Evolutionary conservation across 495 filamentous ascomycete genomes (phyloP).

Genomic region (Penicillium taxi): DNA sequence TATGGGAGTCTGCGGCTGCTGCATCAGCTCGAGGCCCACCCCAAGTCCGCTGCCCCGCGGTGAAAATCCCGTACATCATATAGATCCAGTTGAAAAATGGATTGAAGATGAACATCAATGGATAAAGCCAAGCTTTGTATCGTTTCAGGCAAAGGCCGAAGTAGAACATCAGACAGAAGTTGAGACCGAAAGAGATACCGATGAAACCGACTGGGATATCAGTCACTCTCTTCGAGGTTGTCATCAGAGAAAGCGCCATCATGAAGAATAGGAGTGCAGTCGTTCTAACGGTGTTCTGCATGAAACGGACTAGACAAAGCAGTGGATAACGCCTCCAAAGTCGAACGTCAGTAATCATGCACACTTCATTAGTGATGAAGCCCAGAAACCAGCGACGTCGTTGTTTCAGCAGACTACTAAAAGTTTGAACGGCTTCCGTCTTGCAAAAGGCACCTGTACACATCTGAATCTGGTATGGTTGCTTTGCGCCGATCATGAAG

Average conservation of each 20-base stretch:
- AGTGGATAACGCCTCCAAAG: constrained; percentile 90
- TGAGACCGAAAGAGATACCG: constrained; percentile 86
- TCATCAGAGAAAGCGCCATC: constrained; percentile 80
- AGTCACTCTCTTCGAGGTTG: constrained; percentile 65
- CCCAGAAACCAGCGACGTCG: constrained; percentile 94
- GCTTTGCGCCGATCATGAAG: constrained; percentile 95
- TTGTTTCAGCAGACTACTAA: constrained; percentile 82
- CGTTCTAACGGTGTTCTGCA: constrained; percentile 95
- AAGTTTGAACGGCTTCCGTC: constrained; percentile 91
- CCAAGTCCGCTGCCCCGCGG: constrained; percentile 93
- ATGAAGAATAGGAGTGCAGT: constrained; percentile 95
- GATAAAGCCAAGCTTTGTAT: constrained; percentile 91
- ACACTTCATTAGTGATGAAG: constrained; percentile 97
- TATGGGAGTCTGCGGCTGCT: constrained; percentile 68
- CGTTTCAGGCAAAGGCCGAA: constrained; percentile 81
- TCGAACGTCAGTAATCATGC: constrained; percentile 92
- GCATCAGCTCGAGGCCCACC: constrained; percentile 92
- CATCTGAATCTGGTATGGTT: constrained; percentile 93
- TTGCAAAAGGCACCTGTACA: constrained; percentile 98
- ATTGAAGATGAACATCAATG: constrained; percentile 90
- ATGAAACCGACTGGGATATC: constrained; percentile 92
- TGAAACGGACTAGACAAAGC: constrained; percentile 79
- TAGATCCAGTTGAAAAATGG: constrained; percentile 99
- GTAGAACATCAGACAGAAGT: constrained; percentile 95
- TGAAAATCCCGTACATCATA: constrained; percentile 85